Base-by-base conservation (phyloP, 768 basidiomycete species). In the Paxillus ammoniavirescens region DNA sequence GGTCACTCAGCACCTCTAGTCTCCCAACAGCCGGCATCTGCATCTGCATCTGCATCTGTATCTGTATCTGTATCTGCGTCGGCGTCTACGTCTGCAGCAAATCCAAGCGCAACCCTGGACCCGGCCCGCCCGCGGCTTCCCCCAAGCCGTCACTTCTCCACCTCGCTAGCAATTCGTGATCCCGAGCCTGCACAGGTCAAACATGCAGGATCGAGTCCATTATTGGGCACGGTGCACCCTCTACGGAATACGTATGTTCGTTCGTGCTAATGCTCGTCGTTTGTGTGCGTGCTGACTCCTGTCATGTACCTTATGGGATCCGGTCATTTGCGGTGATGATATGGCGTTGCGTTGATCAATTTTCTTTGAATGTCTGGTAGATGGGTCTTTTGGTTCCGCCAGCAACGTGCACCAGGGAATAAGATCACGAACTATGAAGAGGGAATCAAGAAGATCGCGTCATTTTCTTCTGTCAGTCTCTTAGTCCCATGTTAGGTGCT, bases 361-460 rank as follows among this genome's bases (percentile, higher is more conserved):
- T 47, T 10, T 61, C 52, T 67, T 58, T 58, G 59, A 21, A 18
- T 28, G 13, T 36, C 5, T 36, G 18, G 41, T 65, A 92, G 90
- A 53, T 94, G 92, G 92, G 81, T 91, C 6, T 93, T 93, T 67
- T 94, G 89, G 88, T 94, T 92, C 74, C 82, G 91, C 58, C 89
- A 93, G 65, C 93, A 96, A 67, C 88, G 91, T 57, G 77, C 89
- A 2, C 91, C 92, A 14, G 93, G 92, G 13, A 92, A 89, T 57
- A 96, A 94, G 73, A 86, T 91, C 57, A 79, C 85, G 10, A 93
- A 83, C 65, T 97, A 98, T 65, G 94, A 97, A 64, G 93, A 96
- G 65, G 93, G 93, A 28, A 96, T 98, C 65, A 93, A 93, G 74
- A 89, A 88, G 71, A 86, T 98, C 44, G 84, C 93, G 5, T 84